Base-by-base conservation (phyloP, 371 early-diverging fungal species). In the Rhizopus microsporus region DNA sequence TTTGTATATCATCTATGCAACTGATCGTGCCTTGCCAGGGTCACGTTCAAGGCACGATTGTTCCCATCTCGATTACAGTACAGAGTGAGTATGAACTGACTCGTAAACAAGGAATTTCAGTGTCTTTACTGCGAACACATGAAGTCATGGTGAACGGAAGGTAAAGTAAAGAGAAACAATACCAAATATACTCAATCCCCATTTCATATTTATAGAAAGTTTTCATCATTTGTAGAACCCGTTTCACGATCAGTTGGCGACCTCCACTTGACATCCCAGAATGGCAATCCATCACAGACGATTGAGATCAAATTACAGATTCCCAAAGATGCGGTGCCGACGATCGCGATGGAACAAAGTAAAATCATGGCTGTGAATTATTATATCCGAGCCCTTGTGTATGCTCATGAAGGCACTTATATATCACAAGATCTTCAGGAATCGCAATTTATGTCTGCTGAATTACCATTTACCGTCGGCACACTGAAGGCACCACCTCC, bases 21-120 rank as follows among this genome's bases (percentile, higher is more conserved):
- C 62, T 62, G 1, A 67, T 62, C 2, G 35, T 67, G 16, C 67
- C 67, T 32, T 67, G 62, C 48, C 51, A 46, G 13, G 62, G 67
- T 4, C 58, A 54, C n/a, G 38, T 51, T 43, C 40, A 62, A 1
- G 67, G 67, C 10, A 54, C 55, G 16, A 54, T 55, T 2, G 58
- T 67, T 12, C 67, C 67, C 9, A 47, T 62, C 7, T 61, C 67
- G 3, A 54, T 67, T 4, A 45, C 56, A 2, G 54, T 67, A 15
- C 58, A 62, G 54, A 67, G 58, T 33, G 51, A 57, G 32, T 39
- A 58, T 38, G 62, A 57, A 10, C 50, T 67, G 35, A 47, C 23
- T 16, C 43, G 62, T 47, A 62, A 46, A 43, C 59, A 62, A 38
- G 62, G 62, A 2, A 67, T 67, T 13, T 58, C 62, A 3, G 58